Evolutionary conservation across 108 stramenopile species (phyloP), one percentile per base, ranked within the genome.

Genomic region (Fragilaria crotonensis): DNA sequence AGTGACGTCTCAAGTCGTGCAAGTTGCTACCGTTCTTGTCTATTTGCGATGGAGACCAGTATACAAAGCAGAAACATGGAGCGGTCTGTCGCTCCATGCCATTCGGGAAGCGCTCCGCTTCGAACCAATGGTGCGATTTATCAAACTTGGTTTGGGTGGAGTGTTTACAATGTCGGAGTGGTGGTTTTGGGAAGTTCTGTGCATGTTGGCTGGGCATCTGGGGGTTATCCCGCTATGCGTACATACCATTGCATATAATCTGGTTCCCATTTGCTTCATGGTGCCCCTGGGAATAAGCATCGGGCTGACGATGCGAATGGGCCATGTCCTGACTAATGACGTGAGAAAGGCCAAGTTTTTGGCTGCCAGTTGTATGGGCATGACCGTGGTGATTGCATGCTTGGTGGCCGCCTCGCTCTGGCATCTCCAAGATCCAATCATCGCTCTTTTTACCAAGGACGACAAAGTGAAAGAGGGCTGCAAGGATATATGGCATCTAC

Each of bases 151-250:
- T 56, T 29, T 80, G 31, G 79, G 79, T 7, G 79, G 79, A 25
- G 71, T 80, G 2, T 28, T 76, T 18, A n/a, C 61, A 51, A 55
- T 80, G 5, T 28, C 36, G 14, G 79, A 80, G 54, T 80, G 79
- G 79, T 80, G 79, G 79, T 76, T 74, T 54, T 80, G 74, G 71
- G 74, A 76, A 28, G 49, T 27, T 28, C 53, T 59, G 25, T 79
- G 79, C 29, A 73, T 80, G 48, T 59, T 76, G 26, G 72, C 63
- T 7, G 78, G 78, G 5, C 49, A 55, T 4, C 67, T 79, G 46
- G 73, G 78, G 2, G 56, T 79, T 0, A 63, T 75, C 20, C 62
- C 59, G 1, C 57, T 79, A 0, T 68, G 71, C 30, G 61, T 59
- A 5, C 75, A 71, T 32, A 76, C 66, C 11, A 76, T 68, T 49